Conservation (phyloP, 768 basidiomycete species). For the Pleurotus pulmonarius region DNA sequence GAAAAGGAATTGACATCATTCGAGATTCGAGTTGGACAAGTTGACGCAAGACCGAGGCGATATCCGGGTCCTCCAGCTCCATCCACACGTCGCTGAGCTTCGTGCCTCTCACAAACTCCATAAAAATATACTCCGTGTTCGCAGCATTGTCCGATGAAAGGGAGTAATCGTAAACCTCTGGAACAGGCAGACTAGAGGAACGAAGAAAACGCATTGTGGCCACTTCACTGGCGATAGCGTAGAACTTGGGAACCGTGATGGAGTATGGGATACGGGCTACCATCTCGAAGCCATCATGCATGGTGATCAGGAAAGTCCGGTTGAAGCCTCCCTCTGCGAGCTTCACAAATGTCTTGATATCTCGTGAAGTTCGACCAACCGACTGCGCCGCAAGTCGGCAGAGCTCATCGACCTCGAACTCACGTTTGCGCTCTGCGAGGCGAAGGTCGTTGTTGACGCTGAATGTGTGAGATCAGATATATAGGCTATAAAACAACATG, state of each 20-base stretch:
- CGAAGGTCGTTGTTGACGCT: constrained; percentile 32
- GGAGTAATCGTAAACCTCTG: constrained; percentile 25
- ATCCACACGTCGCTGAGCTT: constrained; percentile 38
- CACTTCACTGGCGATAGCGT: constrained; percentile 31
- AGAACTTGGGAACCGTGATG: constrained; percentile 20
- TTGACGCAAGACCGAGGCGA: constrained; percentile 39
- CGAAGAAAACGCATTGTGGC: constrained; percentile 32
- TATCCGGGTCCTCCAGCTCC: constrained; percentile 30
- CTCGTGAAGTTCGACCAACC: constrained; percentile 20
- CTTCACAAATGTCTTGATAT: constrained; percentile 29
- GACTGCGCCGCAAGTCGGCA: constrained; percentile 31
- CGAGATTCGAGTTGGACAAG: constrained; percentile 41
- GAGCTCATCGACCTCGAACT: constrained; percentile 29
- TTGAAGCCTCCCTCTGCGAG: constrained; percentile 41
- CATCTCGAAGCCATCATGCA: constrained; percentile 27
- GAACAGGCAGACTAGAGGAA: constrained; percentile 24
- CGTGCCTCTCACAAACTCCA: constrained; percentile 38
- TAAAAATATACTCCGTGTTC: constrained; percentile 40
- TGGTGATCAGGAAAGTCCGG: constrained; percentile 29
- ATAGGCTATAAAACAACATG: constrained; percentile 17
- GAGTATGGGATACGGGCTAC: constrained; percentile 32
- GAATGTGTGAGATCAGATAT: constrained; percentile 20
- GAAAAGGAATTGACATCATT: constrained; percentile 46
- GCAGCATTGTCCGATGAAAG: constrained; percentile 32
- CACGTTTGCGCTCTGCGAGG: constrained; percentile 25